phyloP scores from a whole-genome alignment of 2,329 filamentous ascomycete genomes.

The Dothistroma pini region DNA sequence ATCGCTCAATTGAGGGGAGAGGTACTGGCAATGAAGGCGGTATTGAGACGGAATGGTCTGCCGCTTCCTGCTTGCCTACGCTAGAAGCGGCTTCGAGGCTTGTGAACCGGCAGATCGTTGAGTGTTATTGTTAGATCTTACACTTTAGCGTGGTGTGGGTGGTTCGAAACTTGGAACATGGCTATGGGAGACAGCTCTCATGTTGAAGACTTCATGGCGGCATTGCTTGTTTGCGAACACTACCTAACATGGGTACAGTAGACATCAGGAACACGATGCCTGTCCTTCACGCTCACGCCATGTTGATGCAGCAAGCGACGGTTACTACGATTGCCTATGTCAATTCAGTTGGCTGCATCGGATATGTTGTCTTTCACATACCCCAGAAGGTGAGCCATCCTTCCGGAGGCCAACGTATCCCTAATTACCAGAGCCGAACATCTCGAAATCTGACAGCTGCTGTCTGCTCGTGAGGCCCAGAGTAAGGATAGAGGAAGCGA shows the following conservation, averaged over 20 bases:
- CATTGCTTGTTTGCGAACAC: not conserved
- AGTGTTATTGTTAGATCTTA: not conserved
- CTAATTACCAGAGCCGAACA: slow-evolving; percentile 27
- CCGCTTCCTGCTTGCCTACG: slow-evolving; percentile 21
- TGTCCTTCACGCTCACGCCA: too few relatives aligned
- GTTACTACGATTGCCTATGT: slow-evolving; percentile 8
- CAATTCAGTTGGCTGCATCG: not conserved
- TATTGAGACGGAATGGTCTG: slow-evolving; percentile 25
- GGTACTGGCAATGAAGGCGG: slow-evolving; percentile 26
- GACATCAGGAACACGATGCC: too few relatives aligned
- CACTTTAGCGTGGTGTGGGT: not conserved
- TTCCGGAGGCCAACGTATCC: slow-evolving; percentile 52
- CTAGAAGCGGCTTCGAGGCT: slow-evolving; percentile 10
- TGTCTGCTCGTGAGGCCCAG: not conserved
- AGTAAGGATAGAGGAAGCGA: not conserved
- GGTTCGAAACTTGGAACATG: not conserved
- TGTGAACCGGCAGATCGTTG: not conserved
- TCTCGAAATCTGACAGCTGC: slow-evolving; percentile 1
- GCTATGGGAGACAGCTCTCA: not conserved
- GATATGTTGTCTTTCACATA: slow-evolving; percentile 6
- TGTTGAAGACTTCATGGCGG: not conserved
- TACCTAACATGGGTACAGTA: too few relatives aligned
- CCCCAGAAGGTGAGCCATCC: slow-evolving; percentile 55
- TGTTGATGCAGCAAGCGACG: slow-evolving; percentile 35
- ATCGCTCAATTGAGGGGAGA: slow-evolving; percentile 29